These are phyloP conservation scores for Lentinula novae-zelandiae DNA, from an alignment of 1,284 basidiomycete species.

Conservation along the genomic window DNA sequence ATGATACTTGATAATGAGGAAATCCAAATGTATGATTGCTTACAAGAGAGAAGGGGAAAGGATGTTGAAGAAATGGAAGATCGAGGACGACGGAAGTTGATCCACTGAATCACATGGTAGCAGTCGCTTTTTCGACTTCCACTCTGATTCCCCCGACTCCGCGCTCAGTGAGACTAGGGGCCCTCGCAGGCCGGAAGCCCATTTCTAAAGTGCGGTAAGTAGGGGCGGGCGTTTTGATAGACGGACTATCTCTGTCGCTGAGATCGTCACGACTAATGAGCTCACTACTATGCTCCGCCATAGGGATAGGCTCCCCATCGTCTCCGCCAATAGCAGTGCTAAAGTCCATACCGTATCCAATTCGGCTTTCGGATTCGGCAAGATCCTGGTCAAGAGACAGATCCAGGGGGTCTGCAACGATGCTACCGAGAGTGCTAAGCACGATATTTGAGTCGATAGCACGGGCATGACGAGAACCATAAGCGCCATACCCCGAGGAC, in stretches of 20 bases:
- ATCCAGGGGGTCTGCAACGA: constrained; percentile 46
- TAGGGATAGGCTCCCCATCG: constrained; percentile 41
- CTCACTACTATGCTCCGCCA: constrained; percentile 30
- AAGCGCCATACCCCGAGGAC: constrained; percentile 19
- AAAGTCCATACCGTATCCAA: constrained; percentile 39
- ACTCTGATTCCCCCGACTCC: constrained; percentile 51
- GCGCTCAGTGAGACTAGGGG: constrained; percentile 28
- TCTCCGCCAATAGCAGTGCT: constrained; percentile 45
- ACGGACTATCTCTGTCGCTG: constrained; percentile 6
- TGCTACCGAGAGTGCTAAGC: constrained; percentile 65
- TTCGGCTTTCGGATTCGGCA: constrained; percentile 49
- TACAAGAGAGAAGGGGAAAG: neutral
- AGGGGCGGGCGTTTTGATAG: constrained; percentile 43
- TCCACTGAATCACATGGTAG: constrained; percentile 33
- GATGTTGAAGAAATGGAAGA: neutral
- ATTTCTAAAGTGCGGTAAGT: constrained; percentile 51
- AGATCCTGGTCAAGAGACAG: constrained; percentile 48
- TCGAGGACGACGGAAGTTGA: neutral
- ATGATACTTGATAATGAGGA: neutral
- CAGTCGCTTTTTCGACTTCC: constrained; percentile 61
- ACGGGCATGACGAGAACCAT: constrained; percentile 27
- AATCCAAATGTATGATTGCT: neutral
- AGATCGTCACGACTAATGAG: constrained; percentile 14
- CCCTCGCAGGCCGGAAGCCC: constrained; percentile 32
- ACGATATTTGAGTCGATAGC: constrained; percentile 59